Evolutionary conservation across 495 filamentous ascomycete genomes (phyloP).

Genomic region (Xylaria palmicola): DNA sequence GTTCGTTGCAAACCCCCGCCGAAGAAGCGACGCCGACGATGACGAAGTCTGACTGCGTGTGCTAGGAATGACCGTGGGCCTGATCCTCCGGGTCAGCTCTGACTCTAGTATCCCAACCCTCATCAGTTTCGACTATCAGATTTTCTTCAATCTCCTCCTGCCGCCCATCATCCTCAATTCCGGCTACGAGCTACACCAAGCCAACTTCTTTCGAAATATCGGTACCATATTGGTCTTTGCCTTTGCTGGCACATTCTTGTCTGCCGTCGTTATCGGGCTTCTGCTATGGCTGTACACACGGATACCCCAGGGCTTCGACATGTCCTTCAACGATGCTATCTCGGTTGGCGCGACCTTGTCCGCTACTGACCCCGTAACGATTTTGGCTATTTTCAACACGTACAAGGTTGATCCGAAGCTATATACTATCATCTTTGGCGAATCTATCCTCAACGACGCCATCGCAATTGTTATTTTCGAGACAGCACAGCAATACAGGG

Average conservation of each 20-base stretch:
- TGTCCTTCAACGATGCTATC: constrained; percentile 90
- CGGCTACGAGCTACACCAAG: constrained; percentile 96
- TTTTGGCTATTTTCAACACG: constrained; percentile 96
- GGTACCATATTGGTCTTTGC: constrained; percentile 98
- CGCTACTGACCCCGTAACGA: constrained; percentile 95
- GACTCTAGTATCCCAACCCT: constrained; percentile 79
- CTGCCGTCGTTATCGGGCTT: constrained; percentile 84
- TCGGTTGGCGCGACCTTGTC: constrained; percentile 94
- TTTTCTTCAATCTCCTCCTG: constrained; percentile 97
- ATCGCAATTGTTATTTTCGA: constrained; percentile 98
- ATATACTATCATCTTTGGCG: constrained; percentile 97
- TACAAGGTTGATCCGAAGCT: constrained; percentile 99
- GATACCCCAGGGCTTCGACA: constrained; percentile 76
- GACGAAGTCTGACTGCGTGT: constrained; percentile 10
- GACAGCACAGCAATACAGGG: constrained; percentile 84
- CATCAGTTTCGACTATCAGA: constrained; percentile 96
- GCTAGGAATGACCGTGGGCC: constrained; percentile 89
- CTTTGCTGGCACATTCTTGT: constrained; percentile 96
- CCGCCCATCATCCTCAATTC: constrained; percentile 97
- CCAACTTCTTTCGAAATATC: constrained; percentile 98
- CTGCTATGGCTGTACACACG: constrained; percentile 86
- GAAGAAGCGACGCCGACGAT: not conserved
- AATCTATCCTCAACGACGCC: constrained; percentile 96
- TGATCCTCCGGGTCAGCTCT: constrained; percentile 78
- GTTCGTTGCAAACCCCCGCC: constrained; percentile 46